Evolutionary conservation across 441 rosid genomes (phyloP).

Genomic region (Macaranga tanarius): DNA sequence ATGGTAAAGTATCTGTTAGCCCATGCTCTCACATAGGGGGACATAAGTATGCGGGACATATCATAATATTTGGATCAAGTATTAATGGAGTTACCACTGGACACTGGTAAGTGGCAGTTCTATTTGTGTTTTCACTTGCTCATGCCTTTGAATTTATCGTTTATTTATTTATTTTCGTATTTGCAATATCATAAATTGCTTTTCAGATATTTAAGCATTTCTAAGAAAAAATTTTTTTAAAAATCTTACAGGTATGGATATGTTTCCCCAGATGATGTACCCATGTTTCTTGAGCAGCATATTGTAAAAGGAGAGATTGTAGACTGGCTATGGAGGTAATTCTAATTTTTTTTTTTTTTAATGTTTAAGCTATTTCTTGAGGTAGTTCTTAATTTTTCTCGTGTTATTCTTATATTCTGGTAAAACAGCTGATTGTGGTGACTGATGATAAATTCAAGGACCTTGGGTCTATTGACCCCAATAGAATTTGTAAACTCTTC

Average conservation of each 20-base stretch:
- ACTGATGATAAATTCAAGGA: no score
- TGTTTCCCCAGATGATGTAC: constrained; percentile 84
- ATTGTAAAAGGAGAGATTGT: constrained; percentile 79
- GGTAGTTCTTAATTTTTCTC: not conserved
- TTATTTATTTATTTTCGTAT: constrained; percentile 9
- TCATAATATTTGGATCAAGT: constrained; percentile 76
- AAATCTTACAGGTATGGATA: constrained; percentile 77
- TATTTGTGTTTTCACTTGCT: constrained; percentile 12
- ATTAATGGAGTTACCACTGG: constrained; percentile 59
- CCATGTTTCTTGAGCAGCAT: constrained; percentile 74
- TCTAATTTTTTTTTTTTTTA: not conserved
- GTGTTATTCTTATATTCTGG: not conserved
- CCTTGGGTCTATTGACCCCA: no score
- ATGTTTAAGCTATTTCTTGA: not conserved
- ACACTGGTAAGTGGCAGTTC: constrained; percentile 59
- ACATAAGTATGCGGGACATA: constrained; percentile 93
- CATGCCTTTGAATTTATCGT: not conserved
- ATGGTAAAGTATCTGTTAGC: constrained; percentile 85
- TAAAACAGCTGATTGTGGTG: not conserved
- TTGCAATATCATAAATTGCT: not conserved
- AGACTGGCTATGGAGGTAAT: constrained; percentile 85
- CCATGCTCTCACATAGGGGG: constrained; percentile 98
- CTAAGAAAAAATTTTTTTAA: not conserved
- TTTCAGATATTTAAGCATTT: not conserved
- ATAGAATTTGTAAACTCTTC: not conserved